Evolutionary conservation across 495 filamentous ascomycete species (phyloP).

Genomic region (Penicilliopsis zonata): DNA sequence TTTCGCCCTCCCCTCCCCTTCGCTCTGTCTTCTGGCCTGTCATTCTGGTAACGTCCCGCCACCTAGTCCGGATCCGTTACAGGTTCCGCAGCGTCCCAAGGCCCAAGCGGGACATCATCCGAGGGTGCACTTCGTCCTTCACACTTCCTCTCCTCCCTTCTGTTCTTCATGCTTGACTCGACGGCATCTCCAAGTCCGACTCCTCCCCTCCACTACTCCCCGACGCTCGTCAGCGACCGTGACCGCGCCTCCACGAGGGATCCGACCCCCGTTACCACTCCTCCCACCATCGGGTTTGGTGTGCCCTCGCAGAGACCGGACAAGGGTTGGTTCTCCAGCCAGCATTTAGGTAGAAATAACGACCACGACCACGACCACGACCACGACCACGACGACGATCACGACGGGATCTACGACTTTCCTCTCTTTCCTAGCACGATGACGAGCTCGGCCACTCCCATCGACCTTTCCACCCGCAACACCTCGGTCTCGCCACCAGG

Average conservation of each 20-base stretch:
- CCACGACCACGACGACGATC: conserved; percentile 6
- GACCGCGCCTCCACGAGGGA: conserved; percentile 31
- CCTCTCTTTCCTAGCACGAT: conserved; percentile 37
- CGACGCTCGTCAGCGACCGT: conserved; percentile 23
- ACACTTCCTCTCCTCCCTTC: conserved; percentile 20
- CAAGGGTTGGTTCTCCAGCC: conserved; percentile 27
- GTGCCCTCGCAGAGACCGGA: conserved; percentile 28
- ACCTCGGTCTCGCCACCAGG: conserved; percentile 50
- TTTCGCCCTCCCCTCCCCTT: no score
- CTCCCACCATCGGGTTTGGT: conserved; percentile 32
- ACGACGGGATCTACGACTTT: conserved; percentile 18
- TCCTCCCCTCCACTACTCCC: conserved; percentile 30
- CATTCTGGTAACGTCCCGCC: conserved; percentile 16
- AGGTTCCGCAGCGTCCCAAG: conserved; percentile 9
- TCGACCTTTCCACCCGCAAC: conserved; percentile 54
- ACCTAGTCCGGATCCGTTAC: conserved; percentile 19
- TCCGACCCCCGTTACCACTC: conserved; percentile 30
- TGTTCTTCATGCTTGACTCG: conserved; percentile 35
- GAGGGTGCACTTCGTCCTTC: conserved; percentile 25
- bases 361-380: conserved; percentile 6
- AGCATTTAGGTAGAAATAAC: conserved; percentile 11
- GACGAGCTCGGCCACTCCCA: conserved; percentile 43
- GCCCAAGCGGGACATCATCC: conserved; percentile 33
- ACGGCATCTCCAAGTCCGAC: conserved; percentile 13
- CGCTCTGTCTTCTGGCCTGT: no score